These are phyloP conservation scores for Neurospora cerealis DNA, from an alignment of 495 filamentous ascomycete species.

Conservation along the genomic window DNA sequence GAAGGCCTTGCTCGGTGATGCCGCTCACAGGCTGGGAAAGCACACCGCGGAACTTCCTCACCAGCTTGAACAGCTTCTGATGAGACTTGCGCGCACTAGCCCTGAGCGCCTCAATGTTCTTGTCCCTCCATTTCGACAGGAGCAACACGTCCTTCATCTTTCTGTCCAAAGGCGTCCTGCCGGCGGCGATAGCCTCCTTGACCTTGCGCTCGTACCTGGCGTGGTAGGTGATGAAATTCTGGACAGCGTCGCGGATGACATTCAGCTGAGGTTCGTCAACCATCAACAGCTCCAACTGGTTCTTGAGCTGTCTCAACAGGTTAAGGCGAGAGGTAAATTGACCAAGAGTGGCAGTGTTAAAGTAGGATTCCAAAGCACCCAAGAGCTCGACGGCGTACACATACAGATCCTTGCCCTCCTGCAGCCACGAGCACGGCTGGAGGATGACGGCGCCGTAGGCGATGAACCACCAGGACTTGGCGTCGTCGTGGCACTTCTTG, in stretches of 20 bases:
- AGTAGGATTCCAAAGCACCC: conserved; percentile 62
- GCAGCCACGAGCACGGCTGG: conserved; percentile 52
- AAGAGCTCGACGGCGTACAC: conserved; percentile 58
- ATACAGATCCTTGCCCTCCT: conserved; percentile 46
- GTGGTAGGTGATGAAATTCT: conserved; percentile 70
- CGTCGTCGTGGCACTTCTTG: conserved; percentile 60
- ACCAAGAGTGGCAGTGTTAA: conserved; percentile 61
- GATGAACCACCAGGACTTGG: conserved; percentile 92
- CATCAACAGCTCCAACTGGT: conserved; percentile 47
- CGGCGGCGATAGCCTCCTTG: conserved; percentile 49
- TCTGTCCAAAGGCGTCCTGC: conserved; percentile 62
- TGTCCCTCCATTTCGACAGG: conserved; percentile 92
- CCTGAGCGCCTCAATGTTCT: conserved; percentile 75
- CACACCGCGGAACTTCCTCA: conserved; percentile 73
- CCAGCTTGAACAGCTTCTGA: conserved; percentile 79
- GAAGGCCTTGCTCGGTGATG: conserved; percentile 56
- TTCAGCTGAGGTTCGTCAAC: conserved; percentile 44
- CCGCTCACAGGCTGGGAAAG: conserved; percentile 60
- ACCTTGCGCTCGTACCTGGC: conserved; percentile 55
- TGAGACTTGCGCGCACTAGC: conserved; percentile 88
- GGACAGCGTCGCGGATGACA: conserved; percentile 48
- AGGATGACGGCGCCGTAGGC: conserved; percentile 82
- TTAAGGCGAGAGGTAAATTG: conserved; percentile 66
- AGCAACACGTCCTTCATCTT: conserved; percentile 80
- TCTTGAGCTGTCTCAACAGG: conserved; percentile 62